These are phyloP conservation scores for Euphorbia celastroides DNA, from an alignment of 441 rosid species.

Conservation along the genomic window DNA sequence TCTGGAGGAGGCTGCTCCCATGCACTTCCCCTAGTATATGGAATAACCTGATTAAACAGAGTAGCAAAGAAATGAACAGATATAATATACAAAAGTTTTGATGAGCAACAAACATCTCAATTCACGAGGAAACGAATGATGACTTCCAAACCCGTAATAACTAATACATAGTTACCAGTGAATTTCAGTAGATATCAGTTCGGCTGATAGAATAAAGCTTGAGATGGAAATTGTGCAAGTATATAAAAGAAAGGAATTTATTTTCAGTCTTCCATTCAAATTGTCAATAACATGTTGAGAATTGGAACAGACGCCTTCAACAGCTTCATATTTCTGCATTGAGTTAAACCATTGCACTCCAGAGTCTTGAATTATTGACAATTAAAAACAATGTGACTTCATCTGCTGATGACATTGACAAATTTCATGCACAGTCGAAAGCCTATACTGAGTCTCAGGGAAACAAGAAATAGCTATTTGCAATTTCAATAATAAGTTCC, in stretches of 20 bases:
- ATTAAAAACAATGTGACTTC: too few relatives aligned
- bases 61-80: neutral
- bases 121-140: neutral
- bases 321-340: too few relatives aligned
- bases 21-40: constrained; percentile 63
- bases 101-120: constrained; percentile 3
- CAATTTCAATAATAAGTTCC: too few relatives aligned
- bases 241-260: neutral
- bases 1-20: constrained; percentile 92
- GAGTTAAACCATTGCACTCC: too few relatives aligned
- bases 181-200: neutral
- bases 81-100: neutral
- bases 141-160: neutral
- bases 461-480: too few relatives aligned
- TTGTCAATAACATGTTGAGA: neutral
- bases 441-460: too few relatives aligned
- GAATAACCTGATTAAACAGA: constrained; percentile 57
- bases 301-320: neutral
- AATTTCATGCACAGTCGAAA: too few relatives aligned
- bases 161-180: neutral
- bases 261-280: neutral
- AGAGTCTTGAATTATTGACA: too few relatives aligned
- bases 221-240: neutral
- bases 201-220: neutral
- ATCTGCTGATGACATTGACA: too few relatives aligned